Evolutionary conservation across 2,329 filamentous ascomycete genomes (phyloP).

Genomic region (Harringtonia aguacate): DNA sequence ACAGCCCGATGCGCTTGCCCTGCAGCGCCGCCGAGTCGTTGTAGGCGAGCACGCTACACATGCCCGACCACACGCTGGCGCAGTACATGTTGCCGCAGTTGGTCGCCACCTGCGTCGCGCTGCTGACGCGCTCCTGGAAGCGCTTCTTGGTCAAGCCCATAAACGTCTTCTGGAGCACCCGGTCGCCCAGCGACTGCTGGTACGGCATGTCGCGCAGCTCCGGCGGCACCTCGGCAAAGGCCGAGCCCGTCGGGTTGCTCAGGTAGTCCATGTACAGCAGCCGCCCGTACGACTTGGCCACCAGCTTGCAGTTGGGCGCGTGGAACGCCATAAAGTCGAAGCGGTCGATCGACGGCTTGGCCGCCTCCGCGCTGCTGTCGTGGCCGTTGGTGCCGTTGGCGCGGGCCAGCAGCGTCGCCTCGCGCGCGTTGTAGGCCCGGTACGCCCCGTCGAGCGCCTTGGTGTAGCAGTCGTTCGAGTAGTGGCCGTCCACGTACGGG

Average conservation of each 20-base stretch:
- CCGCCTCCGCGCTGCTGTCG: conserved; percentile 38
- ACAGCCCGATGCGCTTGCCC: conserved; percentile 64
- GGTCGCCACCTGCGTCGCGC: conserved; percentile 65
- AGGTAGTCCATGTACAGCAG: conserved; percentile 82
- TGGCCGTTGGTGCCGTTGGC: conserved; percentile 42
- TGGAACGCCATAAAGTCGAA: conserved; percentile 82
- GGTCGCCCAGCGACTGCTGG: conserved; percentile 68
- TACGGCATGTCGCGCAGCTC: conserved; percentile 73
- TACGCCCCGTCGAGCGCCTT: conserved; percentile 74
- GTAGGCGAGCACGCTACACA: conserved; percentile 58
- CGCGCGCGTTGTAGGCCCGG: conserved; percentile 67
- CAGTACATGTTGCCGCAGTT: conserved; percentile 63
- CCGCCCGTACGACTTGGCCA: conserved; percentile 74
- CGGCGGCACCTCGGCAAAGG: conserved; percentile 64
- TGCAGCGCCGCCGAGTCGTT: conserved; percentile 51
- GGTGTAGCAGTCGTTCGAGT: conserved; percentile 72
- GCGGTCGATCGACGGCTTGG: conserved; percentile 59
- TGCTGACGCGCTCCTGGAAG: conserved; percentile 67
- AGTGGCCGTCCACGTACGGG: conserved; percentile 75
- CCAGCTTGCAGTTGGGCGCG: conserved; percentile 77
- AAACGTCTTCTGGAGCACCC: conserved; percentile 78
- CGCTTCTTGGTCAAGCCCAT: conserved; percentile 76
- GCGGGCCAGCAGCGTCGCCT: conserved; percentile 37
- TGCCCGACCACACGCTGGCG: conserved; percentile 64
- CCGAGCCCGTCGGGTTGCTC: conserved; percentile 51